Percentiles rank a stretch among this genome's conserved stretches.
Conservation (phyloP, 2,329 filamentous ascomycete genomes). For the Trichoderma guizhouense region DNA sequence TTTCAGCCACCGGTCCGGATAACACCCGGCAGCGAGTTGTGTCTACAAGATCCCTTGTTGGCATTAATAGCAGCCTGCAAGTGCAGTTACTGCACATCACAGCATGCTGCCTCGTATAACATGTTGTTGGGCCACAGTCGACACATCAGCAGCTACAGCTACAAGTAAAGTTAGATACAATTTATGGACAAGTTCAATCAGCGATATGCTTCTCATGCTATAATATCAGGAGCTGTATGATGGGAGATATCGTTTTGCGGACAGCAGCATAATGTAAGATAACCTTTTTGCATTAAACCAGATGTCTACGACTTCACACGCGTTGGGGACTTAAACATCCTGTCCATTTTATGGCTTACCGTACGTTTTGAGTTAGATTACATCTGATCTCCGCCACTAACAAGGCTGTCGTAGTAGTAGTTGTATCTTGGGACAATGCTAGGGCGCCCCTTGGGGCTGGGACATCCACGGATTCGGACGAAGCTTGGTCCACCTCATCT, state of each 20-base stretch:
- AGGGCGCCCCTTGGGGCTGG: not conserved
- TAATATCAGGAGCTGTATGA: not conserved
- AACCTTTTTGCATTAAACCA: not conserved
- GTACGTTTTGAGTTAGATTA: not conserved
- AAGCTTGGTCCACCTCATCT: constrained; percentile 1
- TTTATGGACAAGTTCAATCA: not conserved
- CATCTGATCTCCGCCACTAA: not conserved
- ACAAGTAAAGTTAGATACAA: not conserved
- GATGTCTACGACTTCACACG: not conserved
- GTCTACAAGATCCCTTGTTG: not conserved
- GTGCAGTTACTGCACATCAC: not conserved
- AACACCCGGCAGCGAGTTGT: not conserved
- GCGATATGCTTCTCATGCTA: not conserved
- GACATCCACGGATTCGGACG: not conserved
- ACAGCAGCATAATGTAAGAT: not conserved
- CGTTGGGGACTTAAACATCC: not conserved
- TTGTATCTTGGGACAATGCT: not conserved
- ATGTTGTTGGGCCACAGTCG: not conserved
- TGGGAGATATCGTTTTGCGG: not conserved
- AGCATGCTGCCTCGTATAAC: not conserved
- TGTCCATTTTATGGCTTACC: not conserved
- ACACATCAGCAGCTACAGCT: not conserved
- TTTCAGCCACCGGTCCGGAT: not conserved
- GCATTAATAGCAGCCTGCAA: not conserved
- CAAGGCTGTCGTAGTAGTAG: not conserved